Base-by-base conservation (phyloP, 495 filamentous ascomycete species). In the Penicillium herquei region DNA sequence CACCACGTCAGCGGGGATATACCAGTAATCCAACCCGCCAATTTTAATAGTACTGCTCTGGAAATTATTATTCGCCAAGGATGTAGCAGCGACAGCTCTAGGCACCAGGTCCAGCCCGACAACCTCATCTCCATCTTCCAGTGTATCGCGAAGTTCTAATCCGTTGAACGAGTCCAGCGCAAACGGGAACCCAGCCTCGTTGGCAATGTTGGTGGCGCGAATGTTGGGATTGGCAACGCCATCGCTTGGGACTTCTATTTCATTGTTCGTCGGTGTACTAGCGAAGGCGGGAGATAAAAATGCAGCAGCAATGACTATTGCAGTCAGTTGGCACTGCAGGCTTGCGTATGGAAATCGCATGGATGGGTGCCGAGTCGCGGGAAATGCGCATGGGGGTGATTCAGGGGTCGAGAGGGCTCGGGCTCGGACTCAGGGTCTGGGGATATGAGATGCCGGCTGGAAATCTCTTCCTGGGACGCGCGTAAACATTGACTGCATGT, bases 251-350 rank as follows among this genome's bases (percentile, higher is more conserved):
- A 81, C 61, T 47, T 86, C 82, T 52, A 86, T 26, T 26, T 26
- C 85, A 58, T 86, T 77, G 40, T 82, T 86, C 77, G 30, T 45
- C 54, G 77, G 76, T 33, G 76, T 75, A 32, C 75, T 73, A 51
- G 79, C 78, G 21, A 89, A 63, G 34, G 74, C 66, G 52, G 86
- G 57, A 11, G 17, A n/a, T 35, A 43, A 3, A 34, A 85, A 61
- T 42, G 81, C 65, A 32, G 81, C 80, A 39, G 82, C 80, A 65
- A 79, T 68, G 55, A 86, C 59, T 33, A 82, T 86, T 64, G 87
- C 86, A 68, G 79, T 82, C 59, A 91, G 72, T 59, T 84, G 84
- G 70, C 83, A 87, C 78, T 88, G 87, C 56, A 88, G 73, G 56
- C 79, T 82, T 65, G 81, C 82, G 59, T 82, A 76, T 63, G 83